Conservation (phyloP, 805 yeast genomes). For the Cyberlindnera xylosilytica region DNA sequence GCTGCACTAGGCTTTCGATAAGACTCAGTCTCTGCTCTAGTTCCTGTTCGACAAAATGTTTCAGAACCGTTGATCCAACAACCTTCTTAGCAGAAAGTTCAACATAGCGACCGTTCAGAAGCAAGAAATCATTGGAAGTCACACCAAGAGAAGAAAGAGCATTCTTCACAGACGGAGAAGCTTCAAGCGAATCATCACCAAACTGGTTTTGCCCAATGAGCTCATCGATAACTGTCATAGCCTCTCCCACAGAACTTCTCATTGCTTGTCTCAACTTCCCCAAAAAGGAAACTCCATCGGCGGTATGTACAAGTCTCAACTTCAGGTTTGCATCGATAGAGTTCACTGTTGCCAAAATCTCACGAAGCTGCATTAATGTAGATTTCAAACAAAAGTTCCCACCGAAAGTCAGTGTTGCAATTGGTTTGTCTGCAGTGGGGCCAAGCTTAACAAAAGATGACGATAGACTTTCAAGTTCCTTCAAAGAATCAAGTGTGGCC, state of each 20-base stretch:
- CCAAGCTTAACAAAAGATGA: slow-evolving; percentile 25
- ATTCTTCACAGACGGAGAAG: slow-evolving; percentile 7
- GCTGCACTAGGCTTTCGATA: slow-evolving; percentile 22
- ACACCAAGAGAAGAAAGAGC: slow-evolving; percentile 33
- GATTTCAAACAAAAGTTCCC: slow-evolving; percentile 48
- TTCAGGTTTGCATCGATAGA: slow-evolving; percentile 31
- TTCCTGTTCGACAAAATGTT: slow-evolving; percentile 45
- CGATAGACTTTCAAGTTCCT: background rate
- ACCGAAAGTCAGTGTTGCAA: slow-evolving; percentile 47
- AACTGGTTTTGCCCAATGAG: slow-evolving; percentile 13
- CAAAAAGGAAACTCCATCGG: slow-evolving; percentile 17
- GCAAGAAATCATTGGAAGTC: slow-evolving; percentile 37
- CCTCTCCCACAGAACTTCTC: slow-evolving; percentile 15
- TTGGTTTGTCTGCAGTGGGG: slow-evolving; percentile 6
- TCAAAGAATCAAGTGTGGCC: slow-evolving; percentile 17
- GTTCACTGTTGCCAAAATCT: slow-evolving; percentile 30
- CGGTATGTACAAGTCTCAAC: slow-evolving; percentile 35
- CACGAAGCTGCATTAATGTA: slow-evolving; percentile 43
- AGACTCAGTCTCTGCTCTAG: slow-evolving; percentile 40
- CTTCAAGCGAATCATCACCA: slow-evolving; percentile 9
- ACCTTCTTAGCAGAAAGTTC: slow-evolving; percentile 31
- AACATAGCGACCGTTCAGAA: slow-evolving; percentile 54
- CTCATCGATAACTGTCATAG: slow-evolving; percentile 14
- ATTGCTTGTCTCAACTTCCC: slow-evolving; percentile 20
- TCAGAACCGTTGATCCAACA: slow-evolving; percentile 30